Evolutionary conservation across 768 basidiomycete genomes (phyloP).

Genomic region (Neoboletus magnificus): DNA sequence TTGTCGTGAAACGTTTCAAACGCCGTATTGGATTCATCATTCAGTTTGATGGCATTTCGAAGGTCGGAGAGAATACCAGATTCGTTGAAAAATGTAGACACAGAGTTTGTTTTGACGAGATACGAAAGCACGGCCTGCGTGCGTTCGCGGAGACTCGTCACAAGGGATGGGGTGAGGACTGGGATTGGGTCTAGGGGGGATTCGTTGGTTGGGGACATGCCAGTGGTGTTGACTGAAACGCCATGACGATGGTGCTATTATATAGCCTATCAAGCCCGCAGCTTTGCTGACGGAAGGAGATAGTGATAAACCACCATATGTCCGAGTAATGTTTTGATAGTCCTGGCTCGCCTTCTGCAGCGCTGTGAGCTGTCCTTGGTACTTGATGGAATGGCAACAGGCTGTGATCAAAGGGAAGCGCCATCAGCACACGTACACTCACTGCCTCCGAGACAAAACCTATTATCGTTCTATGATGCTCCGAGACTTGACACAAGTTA

Average conservation of each 20-base stretch:
- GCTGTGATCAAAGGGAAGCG: not conserved
- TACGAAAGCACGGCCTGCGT: conserved; percentile 23
- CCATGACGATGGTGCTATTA: not conserved
- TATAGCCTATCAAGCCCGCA: not conserved
- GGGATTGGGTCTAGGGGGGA: conserved; percentile 14
- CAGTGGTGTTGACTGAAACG: not conserved
- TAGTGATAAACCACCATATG: not conserved
- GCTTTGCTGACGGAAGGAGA: not conserved
- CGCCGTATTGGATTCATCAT: not conserved
- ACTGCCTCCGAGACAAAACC: not conserved
- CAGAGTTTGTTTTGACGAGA: conserved; percentile 19
- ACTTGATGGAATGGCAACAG: not conserved
- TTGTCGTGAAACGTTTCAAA: conserved; percentile 13
- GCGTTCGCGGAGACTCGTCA: conserved; percentile 16
- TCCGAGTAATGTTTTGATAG: too few species aligned
- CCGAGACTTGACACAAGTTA: too few species aligned
- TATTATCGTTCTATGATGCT: too few species aligned
- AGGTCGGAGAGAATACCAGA: conserved; percentile 13
- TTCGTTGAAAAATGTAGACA: conserved; percentile 17
- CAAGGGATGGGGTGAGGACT: conserved; percentile 11
- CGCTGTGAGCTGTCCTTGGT: not conserved
- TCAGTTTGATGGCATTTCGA: conserved; percentile 2
- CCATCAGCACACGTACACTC: not conserved
- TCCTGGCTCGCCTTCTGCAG: not conserved
- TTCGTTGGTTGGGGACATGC: conserved; percentile 2